Conservation (phyloP, 2,329 filamentous ascomycete genomes). For the Cladosporium oxysporum region DNA sequence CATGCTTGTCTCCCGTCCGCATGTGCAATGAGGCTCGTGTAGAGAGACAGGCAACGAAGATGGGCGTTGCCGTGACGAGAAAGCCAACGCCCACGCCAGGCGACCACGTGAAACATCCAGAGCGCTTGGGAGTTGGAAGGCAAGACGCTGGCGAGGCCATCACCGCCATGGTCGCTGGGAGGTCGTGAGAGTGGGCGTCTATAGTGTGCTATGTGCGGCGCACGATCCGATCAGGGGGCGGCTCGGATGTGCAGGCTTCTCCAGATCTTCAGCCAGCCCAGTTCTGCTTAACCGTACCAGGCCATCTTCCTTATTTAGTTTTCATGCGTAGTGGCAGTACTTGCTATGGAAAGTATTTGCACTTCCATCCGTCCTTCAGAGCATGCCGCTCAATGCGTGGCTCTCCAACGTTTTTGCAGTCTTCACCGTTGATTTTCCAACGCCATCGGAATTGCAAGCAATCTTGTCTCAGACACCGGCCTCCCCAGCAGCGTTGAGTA, state of each 20-base stretch:
- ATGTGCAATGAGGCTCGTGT: not conserved
- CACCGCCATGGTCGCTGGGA: not conserved
- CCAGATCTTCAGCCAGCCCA: conserved; percentile 6
- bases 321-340: not conserved
- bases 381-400: not conserved
- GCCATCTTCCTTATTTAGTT: not conserved
- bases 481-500: conserved; percentile 2
- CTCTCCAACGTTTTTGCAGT: not conserved
- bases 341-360: not conserved
- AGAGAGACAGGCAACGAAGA: not conserved
- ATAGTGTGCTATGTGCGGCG: not conserved
- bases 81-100: not conserved
- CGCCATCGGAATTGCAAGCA: not conserved
- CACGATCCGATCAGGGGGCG: not conserved
- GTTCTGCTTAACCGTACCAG: not conserved
- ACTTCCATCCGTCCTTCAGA: not conserved
- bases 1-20: not conserved
- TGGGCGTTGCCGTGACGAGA: conserved; percentile 17
- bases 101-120: conserved; percentile 13
- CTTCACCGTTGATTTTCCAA: not conserved
- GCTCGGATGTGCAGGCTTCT: conserved; percentile 6
- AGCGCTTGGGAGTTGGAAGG: conserved; percentile 1
- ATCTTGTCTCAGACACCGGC: conserved; percentile 8
- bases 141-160: not conserved
- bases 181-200: conserved; percentile 2